Evolutionary conservation across 2,329 filamentous ascomycete genomes (phyloP).

Genomic region (Pyrenochaeta sp.): DNA sequence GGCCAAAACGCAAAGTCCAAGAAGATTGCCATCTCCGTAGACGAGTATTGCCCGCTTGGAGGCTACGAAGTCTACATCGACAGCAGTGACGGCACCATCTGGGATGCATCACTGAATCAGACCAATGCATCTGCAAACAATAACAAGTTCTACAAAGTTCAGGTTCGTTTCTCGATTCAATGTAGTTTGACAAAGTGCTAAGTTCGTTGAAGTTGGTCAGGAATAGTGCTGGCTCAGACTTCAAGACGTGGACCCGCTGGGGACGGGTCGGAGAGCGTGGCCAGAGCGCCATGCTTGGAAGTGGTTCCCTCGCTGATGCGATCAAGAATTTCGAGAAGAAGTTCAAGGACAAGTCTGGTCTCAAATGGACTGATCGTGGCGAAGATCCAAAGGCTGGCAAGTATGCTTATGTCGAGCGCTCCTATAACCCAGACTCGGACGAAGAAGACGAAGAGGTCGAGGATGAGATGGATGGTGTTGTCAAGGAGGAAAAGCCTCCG

Average conservation of each 20-base stretch:
- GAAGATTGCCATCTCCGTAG: constrained; percentile 54
- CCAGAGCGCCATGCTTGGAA: constrained; percentile 52
- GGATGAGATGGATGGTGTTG: constrained; percentile 38
- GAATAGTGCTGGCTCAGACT: constrained; percentile 46
- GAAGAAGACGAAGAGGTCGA: constrained; percentile 47
- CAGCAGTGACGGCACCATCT: constrained; percentile 69
- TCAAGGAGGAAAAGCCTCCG: constrained; percentile 36
- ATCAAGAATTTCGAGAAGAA: constrained; percentile 60
- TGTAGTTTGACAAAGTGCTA: constrained; percentile 1
- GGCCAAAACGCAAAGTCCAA: constrained; percentile 55
- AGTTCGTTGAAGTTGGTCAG: constrained; percentile 35
- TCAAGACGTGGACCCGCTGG: constrained; percentile 78
- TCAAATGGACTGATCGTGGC: constrained; percentile 59
- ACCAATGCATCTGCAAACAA: constrained; percentile 75
- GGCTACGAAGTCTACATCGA: constrained; percentile 69
- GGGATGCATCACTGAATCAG: constrained; percentile 81
- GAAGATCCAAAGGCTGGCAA: constrained; percentile 66
- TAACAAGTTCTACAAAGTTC: constrained; percentile 83
- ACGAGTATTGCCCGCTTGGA: constrained; percentile 51
- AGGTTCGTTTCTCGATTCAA: constrained; percentile 55
- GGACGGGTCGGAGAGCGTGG: constrained; percentile 72
- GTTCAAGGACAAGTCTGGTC: constrained; percentile 64
- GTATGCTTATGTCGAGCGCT: constrained; percentile 82
- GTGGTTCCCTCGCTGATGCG: constrained; percentile 50
- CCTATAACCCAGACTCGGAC: constrained; percentile 73